Conservation (phyloP, 2,329 filamentous ascomycete genomes). For the Akanthomyces lecanii region DNA sequence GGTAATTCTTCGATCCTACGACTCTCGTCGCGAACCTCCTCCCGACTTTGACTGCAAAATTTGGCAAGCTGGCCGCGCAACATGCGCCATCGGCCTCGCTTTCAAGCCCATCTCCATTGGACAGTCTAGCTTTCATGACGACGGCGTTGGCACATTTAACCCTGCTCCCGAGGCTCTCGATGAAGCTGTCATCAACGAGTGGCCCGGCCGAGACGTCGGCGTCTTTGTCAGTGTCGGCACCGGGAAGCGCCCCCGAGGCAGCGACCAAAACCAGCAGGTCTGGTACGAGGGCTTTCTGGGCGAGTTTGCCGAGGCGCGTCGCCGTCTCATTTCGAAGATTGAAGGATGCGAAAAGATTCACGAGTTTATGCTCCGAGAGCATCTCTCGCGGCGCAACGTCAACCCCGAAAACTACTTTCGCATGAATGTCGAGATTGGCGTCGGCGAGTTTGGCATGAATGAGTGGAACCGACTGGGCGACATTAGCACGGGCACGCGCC, state of each 20-base stretch:
- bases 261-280: conserved; percentile 66
- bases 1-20: conserved; percentile 83
- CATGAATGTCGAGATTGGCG: conserved; percentile 93
- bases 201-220: conserved; percentile 88
- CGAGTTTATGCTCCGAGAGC: conserved; percentile 75
- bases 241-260: conserved; percentile 67
- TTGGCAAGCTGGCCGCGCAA: conserved; percentile 96
- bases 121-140: conserved; percentile 90
- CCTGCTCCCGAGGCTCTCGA: conserved; percentile 81
- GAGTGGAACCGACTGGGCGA: conserved; percentile 93
- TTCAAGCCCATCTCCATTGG: conserved; percentile 96
- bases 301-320: conserved; percentile 85
- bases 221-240: conserved; percentile 95
- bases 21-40: conserved; percentile 85
- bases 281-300: conserved; percentile 96
- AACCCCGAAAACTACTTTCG: conserved; percentile 90
- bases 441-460: conserved; percentile 98
- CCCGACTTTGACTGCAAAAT: conserved; percentile 93
- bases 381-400: conserved; percentile 72
- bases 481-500: conserved; percentile 86
- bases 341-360: conserved; percentile 93
- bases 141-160: conserved; percentile 88
- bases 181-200: conserved; percentile 88
- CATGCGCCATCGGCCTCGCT: conserved; percentile 80
- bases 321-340: conserved; percentile 82